Percentiles rank a stretch among this genome's conserved stretches.
Conservation (phyloP, 345 rosid species). For the Cardamine occulta region DNA sequence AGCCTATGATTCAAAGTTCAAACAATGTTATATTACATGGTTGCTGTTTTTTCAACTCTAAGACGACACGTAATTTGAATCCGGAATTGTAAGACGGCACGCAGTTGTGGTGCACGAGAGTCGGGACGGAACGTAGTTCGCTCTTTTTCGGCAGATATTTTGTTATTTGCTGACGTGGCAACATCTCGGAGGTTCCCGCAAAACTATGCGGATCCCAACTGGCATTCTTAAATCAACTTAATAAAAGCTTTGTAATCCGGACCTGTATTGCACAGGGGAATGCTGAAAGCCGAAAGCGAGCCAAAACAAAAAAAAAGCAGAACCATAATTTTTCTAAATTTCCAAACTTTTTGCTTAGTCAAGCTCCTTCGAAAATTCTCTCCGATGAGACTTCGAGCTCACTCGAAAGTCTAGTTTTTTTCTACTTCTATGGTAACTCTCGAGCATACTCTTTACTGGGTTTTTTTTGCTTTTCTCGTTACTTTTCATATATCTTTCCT, state of each 20-base stretch:
- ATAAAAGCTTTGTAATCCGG: slow-evolving; percentile 36
- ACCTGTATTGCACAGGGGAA: slow-evolving; percentile 26
- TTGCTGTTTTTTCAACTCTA: neutral
- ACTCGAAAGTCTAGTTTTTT: neutral
- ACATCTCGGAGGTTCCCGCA: slow-evolving; percentile 42
- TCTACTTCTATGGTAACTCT: slow-evolving; percentile 20
- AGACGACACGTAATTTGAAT: slow-evolving; percentile 11
- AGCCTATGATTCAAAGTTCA: neutral
- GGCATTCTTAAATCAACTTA: slow-evolving; percentile 20
- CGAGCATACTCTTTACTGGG: slow-evolving; percentile 10
- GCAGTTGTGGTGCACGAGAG: slow-evolving; percentile 21
- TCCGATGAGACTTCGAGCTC: slow-evolving; percentile 24
- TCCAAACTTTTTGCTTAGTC: slow-evolving; percentile 36
- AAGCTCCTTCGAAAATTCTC: slow-evolving; percentile 14
- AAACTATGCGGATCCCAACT: slow-evolving; percentile 41
- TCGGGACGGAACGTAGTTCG: slow-evolving; percentile 34
- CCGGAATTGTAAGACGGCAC: slow-evolving; percentile 27
- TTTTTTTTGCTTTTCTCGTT: neutral
- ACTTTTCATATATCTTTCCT: slow-evolving; percentile 10
- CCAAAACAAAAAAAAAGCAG: slow-evolving; percentile 35
- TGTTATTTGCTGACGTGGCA: slow-evolving; percentile 33
- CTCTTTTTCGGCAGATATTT: slow-evolving; percentile 36
- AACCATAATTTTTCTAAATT: slow-evolving; percentile 27
- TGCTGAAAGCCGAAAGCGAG: slow-evolving; percentile 40
- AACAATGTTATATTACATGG: neutral